These are phyloP conservation scores for Theobroma grandiflorum DNA, from an alignment of 441 rosid genomes.

Conservation along the genomic window DNA sequence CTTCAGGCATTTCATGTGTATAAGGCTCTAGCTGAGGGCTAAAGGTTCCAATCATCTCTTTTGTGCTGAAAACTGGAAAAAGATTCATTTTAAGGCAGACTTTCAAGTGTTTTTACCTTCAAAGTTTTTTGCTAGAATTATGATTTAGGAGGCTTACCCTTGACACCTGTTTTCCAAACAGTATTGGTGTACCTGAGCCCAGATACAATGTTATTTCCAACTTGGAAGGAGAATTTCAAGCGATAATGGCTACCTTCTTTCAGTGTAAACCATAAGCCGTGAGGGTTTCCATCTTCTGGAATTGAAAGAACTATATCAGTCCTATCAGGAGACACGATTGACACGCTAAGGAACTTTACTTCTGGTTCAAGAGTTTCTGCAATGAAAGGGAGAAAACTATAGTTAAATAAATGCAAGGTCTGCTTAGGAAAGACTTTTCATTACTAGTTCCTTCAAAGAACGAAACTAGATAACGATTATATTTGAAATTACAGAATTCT, in stretches of 20 bases:
- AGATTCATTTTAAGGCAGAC: conserved; percentile 1
- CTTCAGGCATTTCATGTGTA: conserved; percentile 65
- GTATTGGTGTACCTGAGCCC: conserved; percentile 84
- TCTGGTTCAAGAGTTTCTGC: conserved; percentile 57
- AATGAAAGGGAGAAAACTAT: conserved; percentile 19
- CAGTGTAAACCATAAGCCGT: conserved; percentile 85
- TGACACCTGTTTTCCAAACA: conserved; percentile 79
- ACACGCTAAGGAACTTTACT: conserved; percentile 52
- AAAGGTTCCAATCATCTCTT: conserved; percentile 74
- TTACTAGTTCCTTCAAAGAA: background rate
- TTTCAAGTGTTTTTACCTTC: background rate
- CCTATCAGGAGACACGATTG: conserved; percentile 52
- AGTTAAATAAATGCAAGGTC: conserved; percentile 18
- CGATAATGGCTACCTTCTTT: conserved; percentile 87
- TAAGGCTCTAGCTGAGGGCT: conserved; percentile 72
- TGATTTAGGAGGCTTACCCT: conserved; percentile 54
- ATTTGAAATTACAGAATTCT: background rate
- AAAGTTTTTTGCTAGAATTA: background rate
- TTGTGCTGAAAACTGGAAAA: conserved; percentile 54
- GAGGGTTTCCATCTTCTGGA: conserved; percentile 72
- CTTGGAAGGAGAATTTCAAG: conserved; percentile 73
- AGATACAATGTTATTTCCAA: conserved; percentile 83
- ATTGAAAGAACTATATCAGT: conserved; percentile 48
- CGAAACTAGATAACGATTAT: background rate
- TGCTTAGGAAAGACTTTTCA: background rate